Evolutionary conservation across 192 early-diverging fungal genomes (phyloP).

Genomic region (Entrophospora sp.): DNA sequence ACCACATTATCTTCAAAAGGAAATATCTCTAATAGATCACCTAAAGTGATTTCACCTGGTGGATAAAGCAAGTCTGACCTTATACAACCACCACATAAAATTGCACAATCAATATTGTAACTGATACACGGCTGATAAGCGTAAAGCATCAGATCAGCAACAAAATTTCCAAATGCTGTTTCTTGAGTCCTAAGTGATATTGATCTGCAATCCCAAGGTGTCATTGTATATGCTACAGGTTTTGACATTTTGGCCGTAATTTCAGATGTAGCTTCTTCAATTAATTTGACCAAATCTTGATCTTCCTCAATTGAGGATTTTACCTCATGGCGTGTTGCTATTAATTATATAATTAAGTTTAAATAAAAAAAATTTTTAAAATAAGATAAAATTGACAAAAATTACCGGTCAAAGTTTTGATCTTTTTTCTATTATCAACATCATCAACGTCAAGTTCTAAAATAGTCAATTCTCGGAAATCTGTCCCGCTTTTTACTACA

Average conservation of each 20-base stretch:
- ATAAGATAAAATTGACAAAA: neutral
- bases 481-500: slow-evolving; percentile 60
- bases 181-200: slow-evolving; percentile 48
- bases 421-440: slow-evolving; percentile 17
- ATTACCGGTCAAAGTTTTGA: slow-evolving; percentile 27
- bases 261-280: slow-evolving; percentile 36
- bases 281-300: slow-evolving; percentile 32
- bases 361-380: neutral
- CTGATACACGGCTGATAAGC: slow-evolving; percentile 27
- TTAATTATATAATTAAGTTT: neutral
- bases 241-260: slow-evolving; percentile 42
- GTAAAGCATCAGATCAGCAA: slow-evolving; percentile 56
- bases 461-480: slow-evolving; percentile 55
- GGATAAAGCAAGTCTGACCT: slow-evolving; percentile 46
- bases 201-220: slow-evolving; percentile 48
- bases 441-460: slow-evolving; percentile 28
- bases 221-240: slow-evolving; percentile 45
- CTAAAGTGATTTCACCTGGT: slow-evolving; percentile 48
- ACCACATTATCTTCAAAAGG: slow-evolving; percentile 63
- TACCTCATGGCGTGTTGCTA: slow-evolving; percentile 38
- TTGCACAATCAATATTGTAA: slow-evolving; percentile 30
- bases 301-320: slow-evolving; percentile 32
- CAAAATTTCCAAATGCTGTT: slow-evolving; percentile 52
- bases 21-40: slow-evolving; percentile 56
- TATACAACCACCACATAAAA: slow-evolving; percentile 54